A percentile compares a stretch with the other conserved stretches of the same genome.
Evolutionary conservation across 257 asterid genomes (phyloP).

Genomic region (Solanum chaucha): DNA sequence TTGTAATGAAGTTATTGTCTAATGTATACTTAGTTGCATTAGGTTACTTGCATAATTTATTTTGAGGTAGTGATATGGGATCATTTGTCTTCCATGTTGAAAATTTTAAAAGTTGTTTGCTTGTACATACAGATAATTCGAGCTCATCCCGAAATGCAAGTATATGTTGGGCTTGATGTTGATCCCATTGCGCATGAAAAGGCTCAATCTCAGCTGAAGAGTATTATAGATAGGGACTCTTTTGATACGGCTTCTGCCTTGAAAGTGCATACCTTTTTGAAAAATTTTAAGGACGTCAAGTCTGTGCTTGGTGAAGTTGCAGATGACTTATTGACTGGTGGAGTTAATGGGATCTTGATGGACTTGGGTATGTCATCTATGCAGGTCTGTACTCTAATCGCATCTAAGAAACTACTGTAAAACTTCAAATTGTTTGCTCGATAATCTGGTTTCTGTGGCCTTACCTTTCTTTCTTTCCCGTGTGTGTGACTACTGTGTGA

Average conservation of each 20-base stretch:
- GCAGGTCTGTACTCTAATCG: slow-evolving; percentile 48
- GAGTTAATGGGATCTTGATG: slow-evolving; percentile 79
- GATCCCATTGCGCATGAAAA: slow-evolving; percentile 85
- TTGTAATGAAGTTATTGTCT: not conserved
- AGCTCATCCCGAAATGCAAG: slow-evolving; percentile 82
- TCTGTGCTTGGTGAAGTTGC: slow-evolving; percentile 44
- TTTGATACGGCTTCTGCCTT: slow-evolving; percentile 20
- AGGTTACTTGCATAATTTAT: not conserved
- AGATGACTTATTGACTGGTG: slow-evolving; percentile 25
- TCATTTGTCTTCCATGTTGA: not conserved
- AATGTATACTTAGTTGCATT: not conserved
- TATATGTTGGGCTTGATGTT: slow-evolving; percentile 73
- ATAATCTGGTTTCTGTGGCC: not conserved
- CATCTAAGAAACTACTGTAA: not conserved
- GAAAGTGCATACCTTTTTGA: slow-evolving; percentile 48
- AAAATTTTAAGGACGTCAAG: slow-evolving; percentile 53
- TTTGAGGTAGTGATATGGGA: not conserved
- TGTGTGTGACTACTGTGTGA: not conserved
- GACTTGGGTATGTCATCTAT: slow-evolving; percentile 99
- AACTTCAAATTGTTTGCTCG: not conserved
- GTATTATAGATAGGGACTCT: slow-evolving; percentile 19
- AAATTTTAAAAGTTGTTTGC: slow-evolving; percentile 1
- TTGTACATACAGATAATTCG: slow-evolving; percentile 58
- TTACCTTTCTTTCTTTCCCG: too few relatives aligned
- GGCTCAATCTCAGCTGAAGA: slow-evolving; percentile 44